Conservation (phyloP, 2,329 filamentous ascomycete genomes). For the Lecanicillium sp. region DNA sequence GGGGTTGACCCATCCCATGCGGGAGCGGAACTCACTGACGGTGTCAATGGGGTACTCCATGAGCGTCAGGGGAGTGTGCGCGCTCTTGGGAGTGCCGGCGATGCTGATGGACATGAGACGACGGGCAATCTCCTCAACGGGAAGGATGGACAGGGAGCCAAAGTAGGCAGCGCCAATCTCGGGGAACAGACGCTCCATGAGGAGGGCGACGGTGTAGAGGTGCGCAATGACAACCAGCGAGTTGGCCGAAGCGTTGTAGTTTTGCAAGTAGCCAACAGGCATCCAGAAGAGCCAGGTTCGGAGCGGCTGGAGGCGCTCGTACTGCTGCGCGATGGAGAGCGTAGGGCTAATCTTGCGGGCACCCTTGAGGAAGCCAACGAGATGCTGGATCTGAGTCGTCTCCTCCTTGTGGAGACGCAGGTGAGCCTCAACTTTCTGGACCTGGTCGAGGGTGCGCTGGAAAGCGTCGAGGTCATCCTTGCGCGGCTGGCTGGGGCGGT, state of each 20-base stretch:
- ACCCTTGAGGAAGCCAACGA: constrained; percentile 67
- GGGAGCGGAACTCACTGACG: constrained; percentile 60
- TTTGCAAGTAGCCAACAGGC: constrained; percentile 75
- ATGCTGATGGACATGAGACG: constrained; percentile 65
- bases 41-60: constrained; percentile 70
- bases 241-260: constrained; percentile 67
- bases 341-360: constrained; percentile 64
- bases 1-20: constrained; percentile 62
- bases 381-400: constrained; percentile 59
- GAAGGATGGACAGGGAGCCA: constrained; percentile 69
- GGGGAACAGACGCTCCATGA: constrained; percentile 85
- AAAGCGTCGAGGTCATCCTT: constrained; percentile 67
- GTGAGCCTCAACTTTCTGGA: constrained; percentile 62
- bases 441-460: constrained; percentile 59
- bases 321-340: constrained; percentile 74
- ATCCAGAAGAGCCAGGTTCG: constrained; percentile 96
- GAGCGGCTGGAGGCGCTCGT: constrained; percentile 81
- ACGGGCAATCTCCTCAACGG: constrained; percentile 80
- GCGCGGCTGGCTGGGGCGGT: constrained; percentile 55
- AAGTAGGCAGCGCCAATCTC: constrained; percentile 88
- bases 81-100: constrained; percentile 47
- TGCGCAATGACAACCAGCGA: constrained; percentile 81
- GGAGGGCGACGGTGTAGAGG: constrained; percentile 82
- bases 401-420: constrained; percentile 66
- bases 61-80: constrained; percentile 57